phyloP scores from a whole-genome alignment of 495 filamentous ascomycete species.

The Bombardia bombarda region DNA sequence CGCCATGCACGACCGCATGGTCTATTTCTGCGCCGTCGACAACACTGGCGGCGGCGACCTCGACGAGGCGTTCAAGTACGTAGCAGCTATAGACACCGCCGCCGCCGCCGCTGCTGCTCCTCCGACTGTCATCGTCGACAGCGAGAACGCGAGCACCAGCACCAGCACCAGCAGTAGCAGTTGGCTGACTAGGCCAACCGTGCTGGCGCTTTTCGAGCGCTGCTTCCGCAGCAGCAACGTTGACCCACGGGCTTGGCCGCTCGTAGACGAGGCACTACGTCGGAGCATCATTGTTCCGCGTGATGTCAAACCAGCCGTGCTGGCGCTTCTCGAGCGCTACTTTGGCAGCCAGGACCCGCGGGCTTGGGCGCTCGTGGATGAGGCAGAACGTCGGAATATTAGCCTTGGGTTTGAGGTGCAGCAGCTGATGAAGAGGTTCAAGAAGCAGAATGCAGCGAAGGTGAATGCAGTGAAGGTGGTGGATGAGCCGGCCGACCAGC shows the following conservation, averaged over 20 bases:
- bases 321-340: conserved; percentile 35
- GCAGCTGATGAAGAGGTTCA: too few relatives aligned
- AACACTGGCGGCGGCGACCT: too few relatives aligned
- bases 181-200: conserved; percentile 9
- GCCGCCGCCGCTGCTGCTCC: too few relatives aligned
- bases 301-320: conserved; percentile 20
- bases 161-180: not conserved
- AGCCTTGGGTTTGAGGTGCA: too few relatives aligned
- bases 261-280: conserved; percentile 26
- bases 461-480: too few relatives aligned
- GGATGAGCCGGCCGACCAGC: too few relatives aligned
- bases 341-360: conserved; percentile 33
- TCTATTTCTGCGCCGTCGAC: conserved; percentile 55
- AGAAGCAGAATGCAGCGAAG: too few relatives aligned
- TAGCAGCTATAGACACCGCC: conserved; percentile 44
- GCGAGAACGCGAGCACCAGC: too few relatives aligned
- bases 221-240: conserved; percentile 29
- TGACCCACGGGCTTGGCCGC: conserved; percentile 36
- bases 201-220: conserved; percentile 31
- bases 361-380: conserved; percentile 31
- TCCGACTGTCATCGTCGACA: too few relatives aligned
- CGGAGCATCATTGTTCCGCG: not conserved
- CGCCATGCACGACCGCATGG: conserved; percentile 59
- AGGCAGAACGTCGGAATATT: conserved; percentile 11
- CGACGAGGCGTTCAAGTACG: conserved; percentile 50